A percentile compares a stretch with the other conserved stretches of the same genome.
Evolutionary conservation across 495 filamentous ascomycete species (phyloP).

Genomic region (Penicillium alfredii): DNA sequence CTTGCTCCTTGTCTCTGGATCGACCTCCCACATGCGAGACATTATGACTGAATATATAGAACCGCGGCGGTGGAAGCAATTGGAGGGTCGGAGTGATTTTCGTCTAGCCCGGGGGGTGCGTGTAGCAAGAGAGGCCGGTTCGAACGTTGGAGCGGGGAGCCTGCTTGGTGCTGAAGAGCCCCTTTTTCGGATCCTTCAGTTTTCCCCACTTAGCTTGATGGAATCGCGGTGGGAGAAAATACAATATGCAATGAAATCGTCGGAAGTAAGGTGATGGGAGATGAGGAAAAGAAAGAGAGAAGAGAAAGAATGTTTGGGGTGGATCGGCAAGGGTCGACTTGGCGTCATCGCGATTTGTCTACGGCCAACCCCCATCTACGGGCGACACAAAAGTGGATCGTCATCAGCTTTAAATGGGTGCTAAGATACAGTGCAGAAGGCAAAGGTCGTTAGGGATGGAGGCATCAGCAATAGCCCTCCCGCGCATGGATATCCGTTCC

Average conservation of each 20-base stretch:
- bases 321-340: conserved; percentile 25
- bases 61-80: not conserved
- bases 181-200: conserved; percentile 5
- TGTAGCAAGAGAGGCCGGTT: not conserved
- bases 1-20: conserved; percentile 91
- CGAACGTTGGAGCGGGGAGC: conserved; percentile 1
- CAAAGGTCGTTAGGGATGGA: conserved; percentile 36
- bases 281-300: not conserved
- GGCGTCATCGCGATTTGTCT: conserved; percentile 16
- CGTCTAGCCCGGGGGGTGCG: conserved; percentile 1
- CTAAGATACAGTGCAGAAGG: conserved; percentile 46
- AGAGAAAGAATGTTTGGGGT: conserved; percentile 12
- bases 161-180: conserved; percentile 7
- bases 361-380: not conserved
- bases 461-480: conserved; percentile 19
- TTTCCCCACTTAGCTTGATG: not conserved
- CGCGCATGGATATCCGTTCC: conserved; percentile 21
- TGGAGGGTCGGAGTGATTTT: conserved; percentile 1
- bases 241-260: not conserved
- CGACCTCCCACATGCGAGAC: conserved; percentile 91
- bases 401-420: conserved; percentile 43
- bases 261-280: not conserved
- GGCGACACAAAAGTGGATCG: too few species aligned
- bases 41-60: conserved; percentile 21
- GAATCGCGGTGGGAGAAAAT: too few species aligned